These are phyloP conservation scores for Cordyceps militaris DNA, from an alignment of 2,329 filamentous ascomycete genomes.

Conservation along the genomic window DNA sequence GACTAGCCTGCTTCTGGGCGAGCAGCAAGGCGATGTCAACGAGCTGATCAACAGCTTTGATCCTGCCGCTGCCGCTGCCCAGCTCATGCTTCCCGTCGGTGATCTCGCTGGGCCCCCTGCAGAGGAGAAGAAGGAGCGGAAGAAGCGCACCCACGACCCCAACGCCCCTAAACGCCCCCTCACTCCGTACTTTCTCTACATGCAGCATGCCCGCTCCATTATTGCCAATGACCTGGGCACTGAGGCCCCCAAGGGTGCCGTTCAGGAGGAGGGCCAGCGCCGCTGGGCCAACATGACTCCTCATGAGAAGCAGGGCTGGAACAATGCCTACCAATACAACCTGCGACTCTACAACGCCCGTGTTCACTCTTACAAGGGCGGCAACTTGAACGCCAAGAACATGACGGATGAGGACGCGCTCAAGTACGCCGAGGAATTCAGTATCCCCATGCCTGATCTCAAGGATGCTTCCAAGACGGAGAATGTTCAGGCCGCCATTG, in stretches of 20 bases:
- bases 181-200: slow-evolving; percentile 92
- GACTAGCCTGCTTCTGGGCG: slow-evolving; percentile 73
- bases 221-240: slow-evolving; percentile 72
- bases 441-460: slow-evolving; percentile 45
- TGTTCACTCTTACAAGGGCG: slow-evolving; percentile 57
- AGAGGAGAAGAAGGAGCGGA: slow-evolving; percentile 78
- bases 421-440: slow-evolving; percentile 51
- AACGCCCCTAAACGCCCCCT: slow-evolving; percentile 91
- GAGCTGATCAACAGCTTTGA: slow-evolving; percentile 46
- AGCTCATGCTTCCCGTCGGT: slow-evolving; percentile 35
- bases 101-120: slow-evolving; percentile 36
- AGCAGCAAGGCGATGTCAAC: slow-evolving; percentile 44
- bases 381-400: slow-evolving; percentile 50
- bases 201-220: slow-evolving; percentile 76
- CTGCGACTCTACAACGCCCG: slow-evolving; percentile 58
- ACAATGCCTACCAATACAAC: slow-evolving; percentile 61
- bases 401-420: slow-evolving; percentile 56
- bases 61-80: slow-evolving; percentile 37
- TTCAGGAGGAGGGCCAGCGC: slow-evolving; percentile 79
- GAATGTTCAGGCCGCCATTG: slow-evolving; percentile 50
- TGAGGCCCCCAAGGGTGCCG: slow-evolving; percentile 74
- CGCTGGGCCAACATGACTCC: slow-evolving; percentile 76
- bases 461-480: slow-evolving; percentile 33
- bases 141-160: slow-evolving; percentile 80
- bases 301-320: slow-evolving; percentile 64